phyloP scores from a whole-genome alignment of 2,329 filamentous ascomycete genomes.

The Tolypocladium guangdongense region DNA sequence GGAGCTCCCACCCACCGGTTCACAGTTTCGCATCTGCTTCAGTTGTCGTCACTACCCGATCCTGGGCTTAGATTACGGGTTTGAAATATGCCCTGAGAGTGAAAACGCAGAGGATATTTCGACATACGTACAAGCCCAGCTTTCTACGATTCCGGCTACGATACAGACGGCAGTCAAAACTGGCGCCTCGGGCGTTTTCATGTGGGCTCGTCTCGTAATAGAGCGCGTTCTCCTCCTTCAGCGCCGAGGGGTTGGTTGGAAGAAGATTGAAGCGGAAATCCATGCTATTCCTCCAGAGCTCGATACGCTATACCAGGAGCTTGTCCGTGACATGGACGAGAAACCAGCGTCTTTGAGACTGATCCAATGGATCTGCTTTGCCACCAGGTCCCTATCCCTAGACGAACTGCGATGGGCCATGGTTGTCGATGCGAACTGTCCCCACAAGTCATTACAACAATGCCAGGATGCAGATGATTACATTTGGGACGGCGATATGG shows the following conservation, averaged over 20 bases:
- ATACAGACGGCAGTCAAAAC: constrained; percentile 6
- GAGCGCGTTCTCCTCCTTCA: constrained; percentile 7
- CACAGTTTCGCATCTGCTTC: constrained; percentile 16
- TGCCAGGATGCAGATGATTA: constrained; percentile 9
- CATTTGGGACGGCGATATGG: constrained; percentile 5
- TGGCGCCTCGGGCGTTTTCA: constrained; percentile 20
- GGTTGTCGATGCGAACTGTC: constrained; percentile 11
- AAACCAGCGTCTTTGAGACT: constrained; percentile 11
- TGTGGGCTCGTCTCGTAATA: constrained; percentile 24
- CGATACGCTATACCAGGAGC: constrained; percentile 12
- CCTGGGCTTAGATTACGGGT: constrained; percentile 7
- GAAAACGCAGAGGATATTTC: constrained; percentile 20
- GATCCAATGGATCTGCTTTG: constrained; percentile 22
- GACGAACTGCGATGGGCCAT: constrained; percentile 21
- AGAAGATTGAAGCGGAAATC: constrained; percentile 12
- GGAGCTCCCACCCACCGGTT: not conserved
- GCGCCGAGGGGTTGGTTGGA: not conserved
- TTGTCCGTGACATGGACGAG: constrained; percentile 9
- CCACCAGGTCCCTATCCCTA: constrained; percentile 11
- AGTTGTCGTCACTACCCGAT: constrained; percentile 21
- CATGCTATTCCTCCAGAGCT: constrained; percentile 11
- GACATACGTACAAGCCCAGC: constrained; percentile 12
- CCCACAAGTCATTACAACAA: constrained; percentile 9
- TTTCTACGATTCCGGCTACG: constrained; percentile 7
- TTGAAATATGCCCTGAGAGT: constrained; percentile 17